A percentile compares a stretch with the other conserved stretches of the same genome.
phyloP scores from a whole-genome alignment of 768 basidiomycete genomes.

The Xerocomellus amylosporus region DNA sequence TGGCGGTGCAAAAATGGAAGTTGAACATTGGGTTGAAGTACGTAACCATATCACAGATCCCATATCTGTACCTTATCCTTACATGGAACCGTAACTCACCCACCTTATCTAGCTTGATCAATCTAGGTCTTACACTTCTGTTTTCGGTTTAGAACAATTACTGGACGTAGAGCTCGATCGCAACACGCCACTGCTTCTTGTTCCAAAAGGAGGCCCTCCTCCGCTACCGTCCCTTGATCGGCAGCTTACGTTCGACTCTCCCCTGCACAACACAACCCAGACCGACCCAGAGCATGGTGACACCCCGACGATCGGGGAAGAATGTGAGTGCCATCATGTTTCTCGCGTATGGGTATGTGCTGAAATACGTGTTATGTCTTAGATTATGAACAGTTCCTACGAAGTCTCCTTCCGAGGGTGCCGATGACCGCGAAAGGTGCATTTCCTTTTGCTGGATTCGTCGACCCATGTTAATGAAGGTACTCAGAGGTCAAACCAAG shows the following conservation, averaged over 20 bases:
- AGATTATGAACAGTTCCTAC: slow-evolving; percentile 37
- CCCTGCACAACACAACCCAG: neutral
- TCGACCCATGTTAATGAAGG: neutral
- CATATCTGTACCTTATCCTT: neutral
- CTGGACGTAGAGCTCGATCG: slow-evolving; percentile 50
- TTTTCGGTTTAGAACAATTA: slow-evolving; percentile 48
- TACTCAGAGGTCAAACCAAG: slow-evolving; percentile 37
- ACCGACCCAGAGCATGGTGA: neutral
- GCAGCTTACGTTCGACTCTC: slow-evolving; percentile 2
- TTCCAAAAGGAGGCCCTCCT: slow-evolving; percentile 18
- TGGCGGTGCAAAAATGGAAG: slow-evolving; percentile 41
- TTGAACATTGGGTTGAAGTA: slow-evolving; percentile 56
- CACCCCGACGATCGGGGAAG: slow-evolving; percentile 8
- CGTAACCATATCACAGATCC: slow-evolving; percentile 9
- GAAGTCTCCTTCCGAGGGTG: slow-evolving; percentile 37
- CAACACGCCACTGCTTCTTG: slow-evolving; percentile 38
- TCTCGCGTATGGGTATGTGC: neutral
- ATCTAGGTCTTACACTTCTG: slow-evolving; percentile 34
- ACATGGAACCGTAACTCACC: neutral
- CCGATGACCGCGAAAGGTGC: slow-evolving; percentile 46
- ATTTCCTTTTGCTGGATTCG: neutral
- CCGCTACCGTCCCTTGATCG: slow-evolving; percentile 30
- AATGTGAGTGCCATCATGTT: slow-evolving; percentile 14
- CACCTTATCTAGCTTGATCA: slow-evolving; percentile 41
- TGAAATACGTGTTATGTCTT: neutral